Base-by-base conservation (phyloP, 495 filamentous ascomycete species). In the Penicillium bialowiezense region DNA sequence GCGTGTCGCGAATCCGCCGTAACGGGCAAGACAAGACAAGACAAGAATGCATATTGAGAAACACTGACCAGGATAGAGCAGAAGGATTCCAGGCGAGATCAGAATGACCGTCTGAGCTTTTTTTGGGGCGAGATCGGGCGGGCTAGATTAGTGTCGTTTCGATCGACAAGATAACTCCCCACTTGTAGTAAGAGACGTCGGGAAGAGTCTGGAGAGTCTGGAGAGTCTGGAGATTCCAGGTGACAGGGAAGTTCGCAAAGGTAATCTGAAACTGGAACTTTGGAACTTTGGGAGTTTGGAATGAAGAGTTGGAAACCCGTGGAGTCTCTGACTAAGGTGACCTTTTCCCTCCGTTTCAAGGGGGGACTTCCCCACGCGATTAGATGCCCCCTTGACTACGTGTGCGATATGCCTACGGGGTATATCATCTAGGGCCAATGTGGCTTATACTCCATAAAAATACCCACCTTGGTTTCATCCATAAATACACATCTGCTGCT, bases 21-120 rank as follows among this genome's bases (percentile, higher is more conserved):
- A 3, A 23, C 12, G 29, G 18, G 2, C 38, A 18, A 48, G 24
- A 39, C 38, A 18, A 48, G 24, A 39, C 33, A 21, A 20, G 23
- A 21, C 24, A 12, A 39, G 32, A 39, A 48, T 28, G 35, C 26
- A 48, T 21, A 35, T 37, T 18, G 14, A 10, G 14, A 37, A n/a
- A 48, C 18, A 48, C 45, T 40, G 13, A 48, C 45, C 45, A 48
- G 35, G 36, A 28, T 48, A 33, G 29, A 32, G 38, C 35, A 40
- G 29, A 21, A 33, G 37, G 21, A 29, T 34, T 48, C 45, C 21
- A 41, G 55, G 51, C 48, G 23, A 42, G 41, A 58, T 55, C 44
- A 45, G 33, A 62, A 59, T 26, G 45, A 33, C 45, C 20, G 54
- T 56, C 56, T 63, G 58, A 55, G 57, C 51, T 61, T 63, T 58